Evolutionary conservation across 1,284 basidiomycete genomes (phyloP).

Genomic region (Pseudozyma sp.): DNA sequence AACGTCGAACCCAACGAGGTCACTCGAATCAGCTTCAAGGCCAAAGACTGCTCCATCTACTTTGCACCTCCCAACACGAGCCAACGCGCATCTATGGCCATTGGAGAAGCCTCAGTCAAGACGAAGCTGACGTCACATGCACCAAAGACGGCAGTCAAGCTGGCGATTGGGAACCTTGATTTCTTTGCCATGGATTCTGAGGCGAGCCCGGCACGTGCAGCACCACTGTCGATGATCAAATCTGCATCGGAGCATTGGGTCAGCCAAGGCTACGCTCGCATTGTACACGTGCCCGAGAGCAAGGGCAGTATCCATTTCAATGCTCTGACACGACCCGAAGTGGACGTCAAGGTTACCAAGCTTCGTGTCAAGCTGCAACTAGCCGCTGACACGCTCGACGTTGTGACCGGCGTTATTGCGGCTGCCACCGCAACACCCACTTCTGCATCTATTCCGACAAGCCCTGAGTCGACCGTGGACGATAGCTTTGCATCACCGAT

Average conservation of each 20-base stretch:
- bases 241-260: slow-evolving; percentile 46
- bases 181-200: slow-evolving; percentile 37
- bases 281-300: slow-evolving; percentile 69
- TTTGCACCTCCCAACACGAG: slow-evolving; percentile 25
- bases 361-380: slow-evolving; percentile 41
- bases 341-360: slow-evolving; percentile 55
- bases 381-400: slow-evolving; percentile 54
- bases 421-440: slow-evolving; percentile 5
- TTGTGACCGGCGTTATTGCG: slow-evolving; percentile 21
- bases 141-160: slow-evolving; percentile 48
- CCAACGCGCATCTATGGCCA: slow-evolving; percentile 37
- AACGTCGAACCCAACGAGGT: slow-evolving; percentile 90
- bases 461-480: neutral
- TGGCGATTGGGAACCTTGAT: slow-evolving; percentile 32
- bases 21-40: slow-evolving; percentile 74
- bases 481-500: neutral
- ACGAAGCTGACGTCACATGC: slow-evolving; percentile 55
- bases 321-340: slow-evolving; percentile 55
- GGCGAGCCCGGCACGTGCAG: neutral
- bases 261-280: slow-evolving; percentile 28
- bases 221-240: neutral
- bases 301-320: slow-evolving; percentile 45
- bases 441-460: neutral
- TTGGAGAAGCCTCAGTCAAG: slow-evolving; percentile 51
- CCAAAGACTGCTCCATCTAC: slow-evolving; percentile 36